Percentiles rank a stretch among this genome's conserved stretches.
Evolutionary conservation across 2,329 filamentous ascomycete species (phyloP).

Genomic region (Tolypocladium cylindrosporum): DNA sequence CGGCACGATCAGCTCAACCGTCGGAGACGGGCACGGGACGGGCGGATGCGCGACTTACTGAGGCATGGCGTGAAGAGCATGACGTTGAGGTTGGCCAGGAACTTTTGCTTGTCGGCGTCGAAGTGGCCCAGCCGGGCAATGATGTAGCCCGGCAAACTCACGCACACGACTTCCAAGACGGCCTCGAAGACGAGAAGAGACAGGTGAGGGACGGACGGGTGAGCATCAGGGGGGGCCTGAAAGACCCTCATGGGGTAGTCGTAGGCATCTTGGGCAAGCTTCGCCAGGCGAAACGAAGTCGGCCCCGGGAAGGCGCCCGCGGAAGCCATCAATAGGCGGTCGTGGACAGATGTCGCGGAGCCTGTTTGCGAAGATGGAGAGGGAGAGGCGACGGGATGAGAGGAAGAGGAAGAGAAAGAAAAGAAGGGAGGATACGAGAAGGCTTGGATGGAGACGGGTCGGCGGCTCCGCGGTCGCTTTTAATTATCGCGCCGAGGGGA

Average conservation of each 20-base stretch:
- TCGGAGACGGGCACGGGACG: not conserved
- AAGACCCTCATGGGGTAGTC: conserved; percentile 32
- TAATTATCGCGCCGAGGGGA: not conserved
- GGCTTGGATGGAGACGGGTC: not conserved
- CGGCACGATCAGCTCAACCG: not conserved
- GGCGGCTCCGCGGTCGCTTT: not conserved
- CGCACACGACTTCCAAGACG: conserved; percentile 88
- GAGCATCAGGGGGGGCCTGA: conserved; percentile 36
- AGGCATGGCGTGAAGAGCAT: conserved; percentile 94
- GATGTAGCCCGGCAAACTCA: conserved; percentile 88
- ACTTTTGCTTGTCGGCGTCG: conserved; percentile 91
- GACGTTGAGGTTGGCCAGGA: conserved; percentile 92
- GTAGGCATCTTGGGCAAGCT: conserved; percentile 26
- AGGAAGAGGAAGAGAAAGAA: not conserved
- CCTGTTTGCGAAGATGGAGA: not conserved
- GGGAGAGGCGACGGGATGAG: not conserved
- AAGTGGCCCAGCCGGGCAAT: conserved; percentile 86
- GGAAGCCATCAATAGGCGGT: conserved; percentile 21
- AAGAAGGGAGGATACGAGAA: not conserved
- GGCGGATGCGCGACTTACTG: conserved; percentile 46
- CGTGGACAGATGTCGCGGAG: not conserved
- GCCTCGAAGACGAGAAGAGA: conserved; percentile 85
- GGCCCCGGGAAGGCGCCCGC: conserved; percentile 28
- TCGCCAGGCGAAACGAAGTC: conserved; percentile 33
- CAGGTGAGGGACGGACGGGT: conserved; percentile 60